phyloP scores from a whole-genome alignment of 2,329 filamentous ascomycete species.

The Hypocreales sp. region DNA sequence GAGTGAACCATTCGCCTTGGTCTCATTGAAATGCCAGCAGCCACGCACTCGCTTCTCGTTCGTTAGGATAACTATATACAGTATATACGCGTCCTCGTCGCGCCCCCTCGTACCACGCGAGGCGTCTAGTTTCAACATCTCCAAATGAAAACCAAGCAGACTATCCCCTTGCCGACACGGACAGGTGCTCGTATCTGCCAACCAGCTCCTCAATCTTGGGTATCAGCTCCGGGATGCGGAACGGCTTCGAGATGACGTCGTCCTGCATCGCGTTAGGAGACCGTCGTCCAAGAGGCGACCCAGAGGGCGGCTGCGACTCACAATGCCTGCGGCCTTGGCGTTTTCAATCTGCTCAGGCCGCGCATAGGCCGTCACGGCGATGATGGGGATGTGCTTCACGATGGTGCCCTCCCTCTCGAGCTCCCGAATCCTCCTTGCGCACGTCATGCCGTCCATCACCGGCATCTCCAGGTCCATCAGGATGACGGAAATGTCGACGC shows the following conservation, averaged over 20 bases:
- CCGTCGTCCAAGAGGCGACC: no score
- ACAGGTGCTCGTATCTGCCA: conserved; percentile 20
- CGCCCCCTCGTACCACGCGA: no score
- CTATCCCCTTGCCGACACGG: no score
- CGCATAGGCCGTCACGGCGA: conserved; percentile 73
- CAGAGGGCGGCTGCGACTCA: no score
- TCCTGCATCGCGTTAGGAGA: conserved; percentile 29
- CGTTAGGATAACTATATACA: no score
- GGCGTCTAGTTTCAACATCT: no score
- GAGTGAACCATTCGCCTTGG: no score
- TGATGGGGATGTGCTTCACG: conserved; percentile 54
- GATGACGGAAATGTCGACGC: conserved; percentile 47
- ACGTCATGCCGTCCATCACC: conserved; percentile 67
- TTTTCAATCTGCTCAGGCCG: conserved; percentile 57
- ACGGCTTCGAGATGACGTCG: conserved; percentile 67
- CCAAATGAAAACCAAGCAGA: no score
- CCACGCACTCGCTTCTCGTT: no score
- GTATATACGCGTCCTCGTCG: no score
- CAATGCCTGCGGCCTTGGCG: conserved; percentile 59
- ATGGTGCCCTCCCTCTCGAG: conserved; percentile 48
- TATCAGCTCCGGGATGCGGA: conserved; percentile 56
- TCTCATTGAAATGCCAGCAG: no score
- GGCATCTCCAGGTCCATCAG: conserved; percentile 78
- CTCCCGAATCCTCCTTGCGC: conserved; percentile 52
- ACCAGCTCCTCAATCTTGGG: conserved; percentile 49